Conservation (phyloP, 306 rosid genomes). For the Aeschynomene evenia region DNA sequence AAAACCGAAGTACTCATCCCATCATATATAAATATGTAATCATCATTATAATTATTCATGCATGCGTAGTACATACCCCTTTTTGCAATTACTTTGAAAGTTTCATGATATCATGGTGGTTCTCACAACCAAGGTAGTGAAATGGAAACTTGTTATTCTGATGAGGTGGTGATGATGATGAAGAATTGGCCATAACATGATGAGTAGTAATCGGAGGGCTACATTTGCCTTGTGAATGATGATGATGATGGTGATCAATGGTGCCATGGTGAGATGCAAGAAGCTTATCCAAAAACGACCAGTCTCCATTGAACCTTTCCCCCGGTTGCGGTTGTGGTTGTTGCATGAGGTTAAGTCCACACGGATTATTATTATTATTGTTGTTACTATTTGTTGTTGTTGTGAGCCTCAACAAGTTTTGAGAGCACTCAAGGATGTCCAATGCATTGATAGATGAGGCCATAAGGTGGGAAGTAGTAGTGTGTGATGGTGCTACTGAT, state of each 20-base stretch:
- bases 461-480: constrained; percentile 34
- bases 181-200: constrained; percentile 31
- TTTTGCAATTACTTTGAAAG: constrained; percentile 74
- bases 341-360: constrained; percentile 48
- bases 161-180: too few species aligned
- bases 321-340: constrained; percentile 46
- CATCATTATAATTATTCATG: too few species aligned
- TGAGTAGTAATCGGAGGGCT: constrained; percentile 28
- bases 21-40: background rate
- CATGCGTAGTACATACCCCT: too few species aligned
- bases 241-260: constrained; percentile 19
- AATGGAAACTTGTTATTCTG: constrained; percentile 80
- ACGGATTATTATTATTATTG: background rate
- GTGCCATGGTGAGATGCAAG: constrained; percentile 48
- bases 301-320: constrained; percentile 61
- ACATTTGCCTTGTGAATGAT: constrained; percentile 33
- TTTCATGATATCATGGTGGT: constrained; percentile 53
- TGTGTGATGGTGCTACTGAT: constrained; percentile 34
- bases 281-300: constrained; percentile 93
- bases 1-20: constrained; percentile 16
- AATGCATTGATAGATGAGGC: constrained; percentile 49
- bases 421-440: constrained; percentile 66
- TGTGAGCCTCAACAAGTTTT: constrained; percentile 64
- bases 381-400: too few species aligned
- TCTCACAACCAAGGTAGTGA: constrained; percentile 67